Conservation (phyloP, 768 basidiomycete species). For the Kwoniella europaea region DNA sequence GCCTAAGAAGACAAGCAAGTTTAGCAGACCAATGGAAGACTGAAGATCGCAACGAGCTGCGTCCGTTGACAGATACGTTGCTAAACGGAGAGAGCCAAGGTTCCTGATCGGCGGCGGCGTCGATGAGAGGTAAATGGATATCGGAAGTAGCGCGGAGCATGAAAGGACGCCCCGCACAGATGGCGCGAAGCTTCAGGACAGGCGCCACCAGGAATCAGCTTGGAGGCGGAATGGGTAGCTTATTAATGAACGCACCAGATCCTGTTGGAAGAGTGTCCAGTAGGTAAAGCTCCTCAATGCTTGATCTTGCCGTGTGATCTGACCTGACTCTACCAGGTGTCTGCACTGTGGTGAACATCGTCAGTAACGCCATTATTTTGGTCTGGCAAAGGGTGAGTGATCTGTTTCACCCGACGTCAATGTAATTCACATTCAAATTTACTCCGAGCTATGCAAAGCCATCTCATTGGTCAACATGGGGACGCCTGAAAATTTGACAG, state of each 20-base stretch:
- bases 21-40: slow-evolving; percentile 24
- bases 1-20: slow-evolving; percentile 13
- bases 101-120: slow-evolving; percentile 2
- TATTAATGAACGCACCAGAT: background rate
- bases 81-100: slow-evolving; percentile 2
- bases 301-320: slow-evolving; percentile 9
- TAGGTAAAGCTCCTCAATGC: slow-evolving; percentile 1
- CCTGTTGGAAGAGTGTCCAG: slow-evolving; percentile 15
- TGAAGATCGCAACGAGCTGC: slow-evolving; percentile 11
- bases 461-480: background rate
- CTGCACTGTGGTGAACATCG: background rate
- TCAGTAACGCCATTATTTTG: too few relatives aligned
- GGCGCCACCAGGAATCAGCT: background rate
- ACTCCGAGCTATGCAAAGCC: slow-evolving; percentile 5
- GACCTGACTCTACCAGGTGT: slow-evolving; percentile 9
- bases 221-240: background rate
- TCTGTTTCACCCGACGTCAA: background rate
- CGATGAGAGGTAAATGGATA: slow-evolving; percentile 17
- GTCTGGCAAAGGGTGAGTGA: background rate
- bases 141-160: slow-evolving; percentile 2
- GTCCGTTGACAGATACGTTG: slow-evolving; percentile 1
- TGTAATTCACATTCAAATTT: background rate
- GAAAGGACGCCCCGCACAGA: slow-evolving; percentile 11
- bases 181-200: slow-evolving; percentile 2
- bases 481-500: background rate